Evolutionary conservation across 805 yeast genomes (phyloP).

Genomic region (Candida qinlingensis): DNA sequence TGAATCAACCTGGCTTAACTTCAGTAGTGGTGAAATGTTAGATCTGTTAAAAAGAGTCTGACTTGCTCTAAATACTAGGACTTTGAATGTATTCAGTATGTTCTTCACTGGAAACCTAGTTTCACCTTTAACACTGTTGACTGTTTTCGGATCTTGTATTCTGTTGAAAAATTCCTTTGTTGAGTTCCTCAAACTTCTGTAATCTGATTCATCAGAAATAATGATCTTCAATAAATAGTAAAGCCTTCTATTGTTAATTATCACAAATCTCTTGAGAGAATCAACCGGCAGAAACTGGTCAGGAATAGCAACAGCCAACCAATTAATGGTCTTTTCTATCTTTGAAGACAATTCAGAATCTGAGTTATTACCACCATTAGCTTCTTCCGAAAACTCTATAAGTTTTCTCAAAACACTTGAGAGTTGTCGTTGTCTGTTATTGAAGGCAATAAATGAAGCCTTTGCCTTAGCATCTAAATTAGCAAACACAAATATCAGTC

Average conservation of each 20-base stretch:
- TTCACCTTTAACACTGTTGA: constrained; percentile 30
- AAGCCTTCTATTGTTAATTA: constrained; percentile 53
- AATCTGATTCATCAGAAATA: constrained; percentile 52
- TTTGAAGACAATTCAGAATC: constrained; percentile 29
- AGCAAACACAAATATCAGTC: constrained; percentile 46
- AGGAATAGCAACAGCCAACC: constrained; percentile 60
- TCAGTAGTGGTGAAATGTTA: constrained; percentile 51
- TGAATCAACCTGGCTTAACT: constrained; percentile 28
- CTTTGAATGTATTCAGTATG: constrained; percentile 47
- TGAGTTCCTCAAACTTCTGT: constrained; percentile 52
- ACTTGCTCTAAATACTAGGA: constrained; percentile 58
- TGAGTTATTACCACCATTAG: constrained; percentile 28
- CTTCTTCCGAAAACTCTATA: constrained; percentile 43
- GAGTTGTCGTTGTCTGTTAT: constrained; percentile 60
- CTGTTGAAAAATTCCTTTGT: constrained; percentile 57
- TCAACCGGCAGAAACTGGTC: constrained; percentile 41
- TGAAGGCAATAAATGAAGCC: constrained; percentile 63
- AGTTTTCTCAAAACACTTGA: constrained; percentile 46
- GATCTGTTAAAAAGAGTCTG: constrained; percentile 60
- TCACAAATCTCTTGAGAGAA: constrained; percentile 47
- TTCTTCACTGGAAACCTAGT: constrained; percentile 39
- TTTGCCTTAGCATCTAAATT: constrained; percentile 52
- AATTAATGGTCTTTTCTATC: constrained; percentile 48
- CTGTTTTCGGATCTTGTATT: constrained; percentile 45
- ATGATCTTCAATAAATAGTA: constrained; percentile 52